Percentiles rank a stretch among this genome's conserved stretches.
These are phyloP conservation scores for Penicillium sp. DNA, from an alignment of 2,329 filamentous ascomycete species.

Conservation along the genomic window DNA sequence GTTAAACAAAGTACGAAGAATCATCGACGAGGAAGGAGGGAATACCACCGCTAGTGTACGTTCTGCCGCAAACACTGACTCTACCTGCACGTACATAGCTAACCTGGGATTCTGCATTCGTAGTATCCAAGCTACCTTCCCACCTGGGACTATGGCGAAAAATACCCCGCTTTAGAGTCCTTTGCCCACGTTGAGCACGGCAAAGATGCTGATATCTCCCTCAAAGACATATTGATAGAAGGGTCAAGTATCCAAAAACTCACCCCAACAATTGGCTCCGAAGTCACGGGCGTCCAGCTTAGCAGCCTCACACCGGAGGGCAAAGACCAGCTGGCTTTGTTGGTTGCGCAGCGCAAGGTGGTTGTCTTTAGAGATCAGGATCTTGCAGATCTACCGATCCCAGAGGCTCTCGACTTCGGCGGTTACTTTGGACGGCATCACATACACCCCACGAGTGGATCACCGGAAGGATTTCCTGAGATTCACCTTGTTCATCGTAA, in stretches of 20 bases:
- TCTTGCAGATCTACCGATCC: constrained; percentile 68
- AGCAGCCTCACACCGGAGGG: constrained; percentile 33
- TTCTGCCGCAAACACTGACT: background rate
- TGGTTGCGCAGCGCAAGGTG: constrained; percentile 41
- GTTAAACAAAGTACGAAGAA: constrained; percentile 22
- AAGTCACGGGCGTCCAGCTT: constrained; percentile 39
- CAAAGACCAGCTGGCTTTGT: constrained; percentile 38
- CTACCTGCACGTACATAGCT: too few relatives aligned
- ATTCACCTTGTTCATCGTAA: constrained; percentile 76
- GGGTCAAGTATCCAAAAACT: constrained; percentile 31
- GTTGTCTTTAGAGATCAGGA: constrained; percentile 61
- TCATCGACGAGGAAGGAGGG: constrained; percentile 29
- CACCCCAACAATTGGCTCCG: constrained; percentile 39
- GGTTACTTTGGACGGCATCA: constrained; percentile 78
- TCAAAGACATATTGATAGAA: constrained; percentile 44
- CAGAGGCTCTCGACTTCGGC: constrained; percentile 69
- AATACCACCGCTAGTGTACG: constrained; percentile 29
- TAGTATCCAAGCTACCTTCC: constrained; percentile 35
- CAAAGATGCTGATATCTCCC: constrained; percentile 47
- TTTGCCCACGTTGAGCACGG: constrained; percentile 50
- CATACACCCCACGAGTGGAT: constrained; percentile 75
- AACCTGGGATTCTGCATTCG: background rate
- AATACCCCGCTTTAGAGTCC: constrained; percentile 45
- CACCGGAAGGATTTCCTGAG: constrained; percentile 71
- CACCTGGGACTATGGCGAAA: constrained; percentile 26